Conservation (phyloP, 331 rosid species). For the Pyrus hybrid region DNA sequence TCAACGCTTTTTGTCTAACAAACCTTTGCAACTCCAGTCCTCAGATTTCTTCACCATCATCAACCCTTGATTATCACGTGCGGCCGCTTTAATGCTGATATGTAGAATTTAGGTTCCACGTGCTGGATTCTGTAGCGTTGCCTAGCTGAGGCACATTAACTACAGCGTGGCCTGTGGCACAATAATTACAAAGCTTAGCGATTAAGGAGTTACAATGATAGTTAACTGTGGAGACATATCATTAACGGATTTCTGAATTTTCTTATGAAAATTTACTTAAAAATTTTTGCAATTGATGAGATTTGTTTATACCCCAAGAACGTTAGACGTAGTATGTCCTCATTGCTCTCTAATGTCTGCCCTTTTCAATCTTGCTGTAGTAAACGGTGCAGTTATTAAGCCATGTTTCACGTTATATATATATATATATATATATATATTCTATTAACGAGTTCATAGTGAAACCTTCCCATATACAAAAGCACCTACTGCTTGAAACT, state of each 20-base stretch:
- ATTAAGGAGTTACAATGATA: neutral
- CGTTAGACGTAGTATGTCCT: neutral
- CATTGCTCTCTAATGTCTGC: neutral
- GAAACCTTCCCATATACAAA: neutral
- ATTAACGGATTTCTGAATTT: neutral
- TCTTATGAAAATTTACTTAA: neutral
- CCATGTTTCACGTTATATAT: neutral
- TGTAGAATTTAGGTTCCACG: neutral
- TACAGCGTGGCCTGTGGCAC: slow-evolving; percentile 1
- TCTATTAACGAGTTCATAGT: neutral
- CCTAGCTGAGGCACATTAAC: neutral
- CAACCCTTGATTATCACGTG: neutral
- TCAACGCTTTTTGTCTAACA: neutral
- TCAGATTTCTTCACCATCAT: neutral
- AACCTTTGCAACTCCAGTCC: neutral
- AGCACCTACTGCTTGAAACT: neutral
- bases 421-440: neutral
- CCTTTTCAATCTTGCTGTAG: neutral
- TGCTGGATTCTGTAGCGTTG: neutral
- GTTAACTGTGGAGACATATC: neutral
- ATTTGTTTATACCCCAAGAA: neutral
- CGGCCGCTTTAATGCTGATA: neutral
- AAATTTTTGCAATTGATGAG: neutral
- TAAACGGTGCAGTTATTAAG: neutral
- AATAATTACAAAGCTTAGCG: neutral